These are phyloP conservation scores for Penicillium aurantiogriseum DNA, from an alignment of 2,329 filamentous ascomycete genomes.

Conservation along the genomic window DNA sequence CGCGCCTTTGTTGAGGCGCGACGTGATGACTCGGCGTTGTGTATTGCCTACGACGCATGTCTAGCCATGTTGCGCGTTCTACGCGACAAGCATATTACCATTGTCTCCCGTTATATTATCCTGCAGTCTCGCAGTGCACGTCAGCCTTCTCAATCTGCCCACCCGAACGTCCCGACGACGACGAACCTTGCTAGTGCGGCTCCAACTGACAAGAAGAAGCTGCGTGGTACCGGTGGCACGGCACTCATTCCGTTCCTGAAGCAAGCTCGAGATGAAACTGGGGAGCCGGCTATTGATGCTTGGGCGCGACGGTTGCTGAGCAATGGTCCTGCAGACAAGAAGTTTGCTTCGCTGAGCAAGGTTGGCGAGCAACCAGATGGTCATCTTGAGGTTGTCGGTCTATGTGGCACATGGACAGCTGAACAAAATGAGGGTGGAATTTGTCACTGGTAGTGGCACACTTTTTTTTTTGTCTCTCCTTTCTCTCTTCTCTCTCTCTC, in stretches of 20 bases:
- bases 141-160: conserved; percentile 58
- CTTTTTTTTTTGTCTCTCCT: background rate
- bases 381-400: conserved; percentile 61
- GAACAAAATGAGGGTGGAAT: conserved; percentile 72
- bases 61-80: conserved; percentile 74
- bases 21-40: conserved; percentile 62
- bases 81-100: conserved; percentile 92
- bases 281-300: conserved; percentile 76
- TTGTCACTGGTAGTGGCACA: conserved; percentile 50
- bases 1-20: conserved; percentile 72
- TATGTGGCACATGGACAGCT: conserved; percentile 85
- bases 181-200: conserved; percentile 60
- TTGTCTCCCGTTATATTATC: conserved; percentile 94
- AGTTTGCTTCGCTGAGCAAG: conserved; percentile 50
- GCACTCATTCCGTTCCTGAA: conserved; percentile 94
- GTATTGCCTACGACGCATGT: conserved; percentile 85
- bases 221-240: conserved; percentile 90
- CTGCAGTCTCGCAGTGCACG: conserved; percentile 76
- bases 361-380: conserved; percentile 55
- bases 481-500: background rate
- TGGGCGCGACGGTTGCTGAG: conserved; percentile 61
- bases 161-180: conserved; percentile 45
- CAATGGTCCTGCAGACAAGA: conserved; percentile 45
- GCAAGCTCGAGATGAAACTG: conserved; percentile 93
- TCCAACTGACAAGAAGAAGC: conserved; percentile 52